Base-by-base conservation (phyloP, 805 yeast genomes). In the Sugiyamaella lignohabitans region DNA sequence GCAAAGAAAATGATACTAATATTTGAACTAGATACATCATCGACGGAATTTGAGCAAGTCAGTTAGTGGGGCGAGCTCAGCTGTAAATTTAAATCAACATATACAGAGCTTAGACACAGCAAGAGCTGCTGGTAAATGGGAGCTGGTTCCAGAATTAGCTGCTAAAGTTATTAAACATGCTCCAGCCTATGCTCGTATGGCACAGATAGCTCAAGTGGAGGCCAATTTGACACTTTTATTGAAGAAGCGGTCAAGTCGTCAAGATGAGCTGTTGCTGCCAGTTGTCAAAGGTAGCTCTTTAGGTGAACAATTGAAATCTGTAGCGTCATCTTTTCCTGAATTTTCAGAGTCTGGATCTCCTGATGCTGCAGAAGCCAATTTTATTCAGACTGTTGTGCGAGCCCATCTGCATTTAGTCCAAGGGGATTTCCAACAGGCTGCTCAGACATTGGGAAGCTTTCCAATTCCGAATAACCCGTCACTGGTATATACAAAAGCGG, bases 401-500 rank as follows among this genome's bases (percentile, higher is more conserved):
- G 32, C 32, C n/a, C 60, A 57, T 42, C 16, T 46, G 16, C 45
- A 43, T 14, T 46, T 57, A 23, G 43, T 57, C 14, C 42, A 23
- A 11, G 53, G 55, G 17, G 45, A 53, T 11, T 45, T 39, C 23
- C 34, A 36, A 24, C 23, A 29, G n/a, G 61, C 48, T 2, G 45
- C 54, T 6, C 17, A 30, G 21, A 27, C 50, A 40, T 50, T 54
- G 19, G 20, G 29, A 27, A 37, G 38, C 24, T 40, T 47, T 41
- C 23, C 32, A 29, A 37, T 37, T 18, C 42, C 58, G 30, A 18
- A 30, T 23, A 24, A 43, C 11, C 42, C 40, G 23, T 16, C 40
- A 6, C 47, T 42, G 43, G 43, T 38, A 20, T 56, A 56, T 43
- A 46, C 59, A 10, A 20, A 42, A 21, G 61, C 59, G 14, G 51